A percentile compares a stretch with the other conserved stretches of the same genome.
Conservation (phyloP, 208 protist species). For the Blechomonas ayalai region DNA sequence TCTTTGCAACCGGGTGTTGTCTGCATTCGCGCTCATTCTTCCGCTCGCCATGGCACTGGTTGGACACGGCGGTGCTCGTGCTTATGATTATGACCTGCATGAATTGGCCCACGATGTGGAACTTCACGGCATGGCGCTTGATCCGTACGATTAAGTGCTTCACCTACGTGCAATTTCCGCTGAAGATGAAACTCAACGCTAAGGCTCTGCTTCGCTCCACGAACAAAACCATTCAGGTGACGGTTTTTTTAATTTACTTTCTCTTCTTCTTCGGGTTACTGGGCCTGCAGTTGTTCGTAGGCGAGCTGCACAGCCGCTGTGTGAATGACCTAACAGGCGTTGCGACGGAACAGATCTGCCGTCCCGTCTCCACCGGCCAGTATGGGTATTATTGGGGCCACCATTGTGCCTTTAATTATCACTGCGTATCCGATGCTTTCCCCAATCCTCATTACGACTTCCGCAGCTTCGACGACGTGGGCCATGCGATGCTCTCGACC, state of each 20-base stretch:
- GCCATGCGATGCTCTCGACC: constrained; percentile 74
- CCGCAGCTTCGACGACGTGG: constrained; percentile 90
- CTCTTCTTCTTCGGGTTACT: constrained; percentile 87
- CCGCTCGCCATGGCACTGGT: constrained; percentile 87
- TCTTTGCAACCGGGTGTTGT: constrained; percentile 81
- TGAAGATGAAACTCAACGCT: constrained; percentile 79
- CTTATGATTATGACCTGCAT: constrained; percentile 75
- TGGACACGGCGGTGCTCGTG: constrained; percentile 85
- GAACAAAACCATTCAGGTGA: constrained; percentile 55
- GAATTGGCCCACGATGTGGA: constrained; percentile 61
- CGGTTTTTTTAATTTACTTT: constrained; percentile 68
- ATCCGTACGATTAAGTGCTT: constrained; percentile 80
- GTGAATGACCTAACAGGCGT: constrained; percentile 46
- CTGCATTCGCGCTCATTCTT: constrained; percentile 76
- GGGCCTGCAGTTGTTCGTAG: constrained; percentile 81
- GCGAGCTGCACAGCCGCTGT: constrained; percentile 72
- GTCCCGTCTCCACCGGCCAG: constrained; percentile 28
- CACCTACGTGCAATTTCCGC: constrained; percentile 59
- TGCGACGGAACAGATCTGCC: constrained; percentile 56
- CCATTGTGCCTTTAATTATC: constrained; percentile 36
- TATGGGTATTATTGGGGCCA: constrained; percentile 78
- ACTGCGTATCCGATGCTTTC: constrained; percentile 38
- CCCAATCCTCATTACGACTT: constrained; percentile 78
- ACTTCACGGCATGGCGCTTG: constrained; percentile 83
- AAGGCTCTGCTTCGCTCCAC: constrained; percentile 84